These are phyloP conservation scores for Hymenoscyphus fructigenus DNA, from an alignment of 2,329 filamentous ascomycete species.

Conservation along the genomic window DNA sequence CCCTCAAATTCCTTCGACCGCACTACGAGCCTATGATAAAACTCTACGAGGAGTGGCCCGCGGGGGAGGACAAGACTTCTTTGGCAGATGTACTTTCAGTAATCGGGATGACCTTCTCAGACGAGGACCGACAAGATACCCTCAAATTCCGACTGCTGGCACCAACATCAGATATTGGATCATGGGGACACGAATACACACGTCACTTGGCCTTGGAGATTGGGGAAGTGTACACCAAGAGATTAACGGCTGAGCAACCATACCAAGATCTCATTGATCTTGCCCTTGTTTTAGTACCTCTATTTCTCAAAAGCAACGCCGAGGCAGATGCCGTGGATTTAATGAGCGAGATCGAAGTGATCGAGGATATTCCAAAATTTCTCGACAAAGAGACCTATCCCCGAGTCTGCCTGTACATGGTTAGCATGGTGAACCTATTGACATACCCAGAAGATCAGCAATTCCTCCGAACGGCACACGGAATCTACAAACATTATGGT, in stretches of 20 bases:
- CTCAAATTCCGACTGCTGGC: conserved; percentile 92
- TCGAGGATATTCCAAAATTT: conserved; percentile 84
- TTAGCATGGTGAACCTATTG: conserved; percentile 96
- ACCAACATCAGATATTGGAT: conserved; percentile 87
- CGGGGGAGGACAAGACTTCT: conserved; percentile 80
- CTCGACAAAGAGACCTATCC: conserved; percentile 93
- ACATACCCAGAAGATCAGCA: conserved; percentile 97
- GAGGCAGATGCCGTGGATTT: conserved; percentile 97
- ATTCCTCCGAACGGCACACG: conserved; percentile 89
- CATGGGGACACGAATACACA: conserved; percentile 98
- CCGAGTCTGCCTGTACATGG: conserved; percentile 95
- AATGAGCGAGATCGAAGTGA: conserved; percentile 96
- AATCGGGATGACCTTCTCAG: conserved; percentile 97
- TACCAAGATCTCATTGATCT: conserved; percentile 83
- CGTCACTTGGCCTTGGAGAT: conserved; percentile 94
- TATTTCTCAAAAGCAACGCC: conserved; percentile 95
- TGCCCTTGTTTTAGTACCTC: conserved; percentile 80
- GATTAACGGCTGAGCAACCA: conserved; percentile 80
- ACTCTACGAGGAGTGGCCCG: conserved; percentile 86
- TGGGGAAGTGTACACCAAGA: conserved; percentile 87
- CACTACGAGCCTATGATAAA: conserved; percentile 90
- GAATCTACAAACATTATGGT: conserved; percentile 90
- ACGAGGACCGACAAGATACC: conserved; percentile 93
- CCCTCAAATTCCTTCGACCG: conserved; percentile 93
- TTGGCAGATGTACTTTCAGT: conserved; percentile 95